Evolutionary conservation across 2,329 filamentous ascomycete species (phyloP), one percentile per base, ranked within the genome.

Genomic region (Trichoderma endophyticum): DNA sequence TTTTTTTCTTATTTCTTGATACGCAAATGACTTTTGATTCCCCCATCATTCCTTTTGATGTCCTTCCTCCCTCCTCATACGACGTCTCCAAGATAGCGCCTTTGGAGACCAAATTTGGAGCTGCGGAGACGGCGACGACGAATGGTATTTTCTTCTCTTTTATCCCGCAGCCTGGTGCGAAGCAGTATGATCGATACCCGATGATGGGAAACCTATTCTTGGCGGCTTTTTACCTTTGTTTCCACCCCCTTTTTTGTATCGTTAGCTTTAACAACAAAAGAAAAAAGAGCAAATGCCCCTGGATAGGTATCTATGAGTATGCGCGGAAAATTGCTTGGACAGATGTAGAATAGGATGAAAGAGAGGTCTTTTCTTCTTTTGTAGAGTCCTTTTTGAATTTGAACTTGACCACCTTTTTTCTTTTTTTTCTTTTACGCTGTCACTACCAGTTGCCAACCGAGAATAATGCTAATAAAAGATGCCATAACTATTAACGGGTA

Each of bases 21-120:
- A 30, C n/a, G 67, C 51, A 62, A 66, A 67, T 63, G 63, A 73
- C 73, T 43, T 62, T 71, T 71, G 69, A 71, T 71, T 71, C 69
- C 69, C 69, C 69, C 60, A 57, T 54, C 71, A 70, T 75, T 78
- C 72, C 70, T 76, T 78, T 75, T 59, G 75, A 73, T 71, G 75
- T 77, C 61, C 74, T 72, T 76, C 74, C 30, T 32, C 30, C 66
- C 48, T 59, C 39, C 54, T 60, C 51, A 21, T 70, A 32, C 21
- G 61, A 48, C 48, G 14, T 12, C 43, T 56, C 71, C 5, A 62
- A 63, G 54, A 57, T 60, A 51, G 32, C 39, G 28, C 60, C 24
- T 24, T 21, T 11, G 59, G 24, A 70, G 34, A 51, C 28, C 56
- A 26, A 32, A 9, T 39, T 70, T 43, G 57, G 43, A 61, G 39